A percentile compares a stretch with the other conserved stretches of the same genome.
phyloP scores from a whole-genome alignment of 2,329 filamentous ascomycete species.

The Diaporthe ilicicola region DNA sequence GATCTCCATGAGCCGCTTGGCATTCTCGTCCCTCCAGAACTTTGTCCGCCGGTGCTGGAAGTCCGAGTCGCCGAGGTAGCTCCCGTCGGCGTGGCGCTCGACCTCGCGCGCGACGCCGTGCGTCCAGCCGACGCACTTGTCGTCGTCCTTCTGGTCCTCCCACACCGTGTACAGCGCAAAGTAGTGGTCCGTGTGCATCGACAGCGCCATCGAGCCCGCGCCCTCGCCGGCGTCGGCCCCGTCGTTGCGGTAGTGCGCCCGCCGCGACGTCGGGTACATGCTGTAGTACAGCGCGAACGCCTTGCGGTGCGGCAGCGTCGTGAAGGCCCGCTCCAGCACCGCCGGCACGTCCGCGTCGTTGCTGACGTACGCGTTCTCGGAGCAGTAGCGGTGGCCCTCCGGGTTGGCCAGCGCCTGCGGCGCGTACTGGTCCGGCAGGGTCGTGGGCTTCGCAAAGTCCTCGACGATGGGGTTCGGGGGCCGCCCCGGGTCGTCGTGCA shows the following conservation, averaged over 20 bases:
- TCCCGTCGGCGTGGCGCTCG: slow-evolving; percentile 52
- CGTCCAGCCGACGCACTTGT: slow-evolving; percentile 54
- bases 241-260: slow-evolving; percentile 37
- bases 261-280: slow-evolving; percentile 57
- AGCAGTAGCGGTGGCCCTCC: slow-evolving; percentile 55
- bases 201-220: slow-evolving; percentile 57
- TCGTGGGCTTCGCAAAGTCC: slow-evolving; percentile 50
- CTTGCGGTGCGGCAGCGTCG: slow-evolving; percentile 54
- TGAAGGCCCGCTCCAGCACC: slow-evolving; percentile 56
- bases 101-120: slow-evolving; percentile 49
- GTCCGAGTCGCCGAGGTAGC: slow-evolving; percentile 64
- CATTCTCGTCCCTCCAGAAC: slow-evolving; percentile 57
- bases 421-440: slow-evolving; percentile 50
- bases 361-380: slow-evolving; percentile 59
- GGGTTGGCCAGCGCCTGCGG: slow-evolving; percentile 57
- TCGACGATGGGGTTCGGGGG: slow-evolving; percentile 48
- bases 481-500: slow-evolving; percentile 44
- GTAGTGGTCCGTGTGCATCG: slow-evolving; percentile 64
- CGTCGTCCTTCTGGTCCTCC: slow-evolving; percentile 56
- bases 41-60: slow-evolving; percentile 55
- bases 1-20: slow-evolving; percentile 51
- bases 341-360: slow-evolving; percentile 55
- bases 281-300: slow-evolving; percentile 58
- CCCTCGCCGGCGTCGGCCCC: slow-evolving; percentile 36
- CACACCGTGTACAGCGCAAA: slow-evolving; percentile 62